Evolutionary conservation across 2,329 filamentous ascomycete species (phyloP).

Genomic region (Lojkania enalia): DNA sequence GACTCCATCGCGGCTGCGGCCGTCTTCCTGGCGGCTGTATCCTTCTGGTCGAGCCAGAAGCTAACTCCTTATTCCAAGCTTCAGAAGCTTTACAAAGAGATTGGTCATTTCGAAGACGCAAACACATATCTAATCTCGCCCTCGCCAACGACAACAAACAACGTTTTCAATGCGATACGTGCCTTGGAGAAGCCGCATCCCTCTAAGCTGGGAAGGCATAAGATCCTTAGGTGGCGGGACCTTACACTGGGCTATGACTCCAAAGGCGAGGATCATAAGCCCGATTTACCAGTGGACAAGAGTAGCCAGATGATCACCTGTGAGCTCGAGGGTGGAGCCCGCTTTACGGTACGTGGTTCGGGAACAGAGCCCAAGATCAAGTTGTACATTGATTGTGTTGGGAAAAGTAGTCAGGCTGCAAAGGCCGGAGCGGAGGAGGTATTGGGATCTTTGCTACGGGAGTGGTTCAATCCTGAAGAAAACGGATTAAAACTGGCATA

Average conservation of each 20-base stretch:
- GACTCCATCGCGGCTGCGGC: constrained; percentile 65
- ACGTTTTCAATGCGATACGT: constrained; percentile 60
- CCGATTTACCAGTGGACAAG: constrained; percentile 59
- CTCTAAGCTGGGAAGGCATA: constrained; percentile 54
- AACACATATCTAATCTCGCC: constrained; percentile 68
- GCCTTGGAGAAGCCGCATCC: constrained; percentile 48
- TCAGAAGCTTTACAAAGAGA: constrained; percentile 59
- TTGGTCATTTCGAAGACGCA: constrained; percentile 64
- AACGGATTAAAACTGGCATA: constrained; percentile 42
- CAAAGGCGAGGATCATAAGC: constrained; percentile 54
- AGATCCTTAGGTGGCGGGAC: constrained; percentile 63
- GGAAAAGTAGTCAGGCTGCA: constrained; percentile 46
- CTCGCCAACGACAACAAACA: constrained; percentile 54
- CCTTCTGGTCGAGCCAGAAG: constrained; percentile 55
- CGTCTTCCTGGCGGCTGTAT: constrained; percentile 60
- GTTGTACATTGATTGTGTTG: constrained; percentile 57
- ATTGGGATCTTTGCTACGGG: constrained; percentile 49
- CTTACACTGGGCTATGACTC: constrained; percentile 65
- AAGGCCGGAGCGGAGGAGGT: constrained; percentile 51
- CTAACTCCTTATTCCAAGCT: constrained; percentile 62
- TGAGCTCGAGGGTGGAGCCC: constrained; percentile 59
- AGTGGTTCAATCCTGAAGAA: constrained; percentile 54
- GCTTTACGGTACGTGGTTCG: constrained; percentile 63
- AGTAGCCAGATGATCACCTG: constrained; percentile 67
- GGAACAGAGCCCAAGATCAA: constrained; percentile 72